These are phyloP conservation scores for Didymella lethalis DNA, from an alignment of 2,329 filamentous ascomycete genomes.

Conservation along the genomic window DNA sequence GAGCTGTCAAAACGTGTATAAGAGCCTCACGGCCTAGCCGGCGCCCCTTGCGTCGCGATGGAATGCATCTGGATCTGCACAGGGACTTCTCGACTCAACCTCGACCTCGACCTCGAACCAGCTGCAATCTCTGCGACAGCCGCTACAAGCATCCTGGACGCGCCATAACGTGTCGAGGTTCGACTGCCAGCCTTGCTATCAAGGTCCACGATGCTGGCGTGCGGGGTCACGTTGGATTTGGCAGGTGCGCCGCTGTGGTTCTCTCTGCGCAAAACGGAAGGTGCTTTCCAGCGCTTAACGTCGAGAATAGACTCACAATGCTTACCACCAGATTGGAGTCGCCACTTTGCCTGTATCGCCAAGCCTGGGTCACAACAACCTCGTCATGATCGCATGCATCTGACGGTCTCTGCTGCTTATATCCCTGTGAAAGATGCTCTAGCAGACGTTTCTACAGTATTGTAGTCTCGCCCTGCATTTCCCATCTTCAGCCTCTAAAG, in stretches of 20 bases:
- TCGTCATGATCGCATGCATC: too few relatives aligned
- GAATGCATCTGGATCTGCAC: constrained; percentile 20
- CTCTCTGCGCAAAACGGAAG: constrained; percentile 16
- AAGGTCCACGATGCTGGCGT: not conserved
- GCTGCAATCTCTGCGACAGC: constrained; percentile 1
- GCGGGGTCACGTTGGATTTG: constrained; percentile 12
- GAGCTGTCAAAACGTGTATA: constrained; percentile 16
- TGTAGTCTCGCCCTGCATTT: too few relatives aligned
- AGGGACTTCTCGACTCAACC: constrained; percentile 11
- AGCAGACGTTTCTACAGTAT: too few relatives aligned
- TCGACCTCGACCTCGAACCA: constrained; percentile 4
- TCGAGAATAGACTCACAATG: not conserved
- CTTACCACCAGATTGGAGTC: too few relatives aligned
- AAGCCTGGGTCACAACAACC: too few relatives aligned
- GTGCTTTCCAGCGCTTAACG: not conserved
- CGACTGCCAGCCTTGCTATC: not conserved
- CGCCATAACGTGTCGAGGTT: not conserved
- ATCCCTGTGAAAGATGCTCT: too few relatives aligned
- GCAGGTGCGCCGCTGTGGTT: constrained; percentile 15
- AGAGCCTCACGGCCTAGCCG: constrained; percentile 19
- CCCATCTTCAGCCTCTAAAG: too few relatives aligned
- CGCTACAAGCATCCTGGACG: not conserved
- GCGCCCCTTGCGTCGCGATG: constrained; percentile 18
- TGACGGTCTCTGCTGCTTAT: too few relatives aligned
- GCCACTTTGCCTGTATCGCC: too few relatives aligned